Evolutionary conservation across 2,329 filamentous ascomycete genomes (phyloP).

Genomic region (Dothideomycetes sp.): DNA sequence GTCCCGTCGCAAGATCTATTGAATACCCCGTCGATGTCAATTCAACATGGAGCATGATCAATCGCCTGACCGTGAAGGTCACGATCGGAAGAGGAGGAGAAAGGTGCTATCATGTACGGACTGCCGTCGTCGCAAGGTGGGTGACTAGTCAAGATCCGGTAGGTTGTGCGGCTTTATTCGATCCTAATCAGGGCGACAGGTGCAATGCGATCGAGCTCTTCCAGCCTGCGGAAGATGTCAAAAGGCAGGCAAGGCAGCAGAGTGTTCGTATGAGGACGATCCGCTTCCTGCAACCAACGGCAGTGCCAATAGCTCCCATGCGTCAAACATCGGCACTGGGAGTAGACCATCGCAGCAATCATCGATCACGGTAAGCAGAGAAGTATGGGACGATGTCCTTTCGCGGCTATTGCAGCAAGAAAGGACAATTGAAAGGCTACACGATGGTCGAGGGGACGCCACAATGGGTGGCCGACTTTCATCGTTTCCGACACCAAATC

Average conservation of each 20-base stretch:
- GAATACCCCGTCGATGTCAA: too few species aligned
- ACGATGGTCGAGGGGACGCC: slow-evolving; percentile 1
- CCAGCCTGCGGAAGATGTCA: slow-evolving; percentile 34
- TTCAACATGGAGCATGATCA: slow-evolving; percentile 5
- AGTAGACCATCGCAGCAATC: background rate
- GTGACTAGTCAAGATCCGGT: too few species aligned
- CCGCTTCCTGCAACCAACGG: background rate
- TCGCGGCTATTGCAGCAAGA: slow-evolving; percentile 5
- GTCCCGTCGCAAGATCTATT: too few species aligned
- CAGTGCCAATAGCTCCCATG: background rate
- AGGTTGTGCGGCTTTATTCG: too few species aligned
- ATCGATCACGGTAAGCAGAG: slow-evolving; percentile 5
- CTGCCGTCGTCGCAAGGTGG: slow-evolving; percentile 35
- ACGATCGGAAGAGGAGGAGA: slow-evolving; percentile 31
- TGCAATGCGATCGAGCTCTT: slow-evolving; percentile 34
- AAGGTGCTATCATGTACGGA: slow-evolving; percentile 37
- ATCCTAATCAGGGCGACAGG: too few species aligned
- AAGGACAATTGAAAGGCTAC: slow-evolving; percentile 7
- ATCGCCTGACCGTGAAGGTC: slow-evolving; percentile 6
- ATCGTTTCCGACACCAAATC: too few species aligned
- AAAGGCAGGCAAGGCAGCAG: slow-evolving; percentile 29
- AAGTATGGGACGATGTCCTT: slow-evolving; percentile 8
- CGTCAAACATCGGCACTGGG: background rate
- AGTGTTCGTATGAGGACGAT: slow-evolving; percentile 18
- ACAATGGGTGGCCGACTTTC: slow-evolving; percentile 5